These are phyloP conservation scores for Mycena haematopus DNA, from an alignment of 768 basidiomycete genomes.

Conservation along the genomic window DNA sequence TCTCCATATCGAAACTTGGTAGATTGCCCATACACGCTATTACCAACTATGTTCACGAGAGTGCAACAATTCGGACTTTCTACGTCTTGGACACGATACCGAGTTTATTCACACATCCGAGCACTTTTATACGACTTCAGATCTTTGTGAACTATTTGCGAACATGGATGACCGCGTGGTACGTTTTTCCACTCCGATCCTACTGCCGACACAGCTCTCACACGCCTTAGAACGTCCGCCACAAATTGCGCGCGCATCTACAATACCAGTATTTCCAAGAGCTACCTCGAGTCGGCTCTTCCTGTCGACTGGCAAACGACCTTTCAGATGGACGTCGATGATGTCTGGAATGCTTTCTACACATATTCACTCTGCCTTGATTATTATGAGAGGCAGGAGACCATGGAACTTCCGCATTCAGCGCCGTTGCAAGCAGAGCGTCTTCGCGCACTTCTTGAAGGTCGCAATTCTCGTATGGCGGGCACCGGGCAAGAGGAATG, in stretches of 20 bases:
- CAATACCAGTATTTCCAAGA: slow-evolving; percentile 27
- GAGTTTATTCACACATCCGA: no score
- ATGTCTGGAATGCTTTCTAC: slow-evolving; percentile 37
- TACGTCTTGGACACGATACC: no score
- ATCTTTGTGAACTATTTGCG: no score
- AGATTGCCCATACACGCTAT: no score
- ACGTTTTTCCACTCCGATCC: no score
- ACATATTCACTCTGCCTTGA: slow-evolving; percentile 32
- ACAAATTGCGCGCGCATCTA: slow-evolving; percentile 39
- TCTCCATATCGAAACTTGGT: no score
- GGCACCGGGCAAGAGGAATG: slow-evolving; percentile 38
- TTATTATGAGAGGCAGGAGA: slow-evolving; percentile 9
- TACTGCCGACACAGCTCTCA: no score
- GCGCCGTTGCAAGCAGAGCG: slow-evolving; percentile 28
- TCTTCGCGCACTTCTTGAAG: slow-evolving; percentile 31
- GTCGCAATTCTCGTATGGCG: slow-evolving; percentile 28
- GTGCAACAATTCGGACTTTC: no score
- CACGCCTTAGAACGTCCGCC: no score
- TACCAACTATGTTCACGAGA: no score
- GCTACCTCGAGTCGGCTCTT: background rate
- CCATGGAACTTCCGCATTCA: slow-evolving; percentile 30
- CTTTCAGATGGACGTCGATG: slow-evolving; percentile 28
- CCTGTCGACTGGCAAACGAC: slow-evolving; percentile 24
- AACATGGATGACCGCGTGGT: no score
- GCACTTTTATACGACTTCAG: no score